phyloP scores from a whole-genome alignment of 495 filamentous ascomycete genomes.

The Podospora anserina region DNA sequence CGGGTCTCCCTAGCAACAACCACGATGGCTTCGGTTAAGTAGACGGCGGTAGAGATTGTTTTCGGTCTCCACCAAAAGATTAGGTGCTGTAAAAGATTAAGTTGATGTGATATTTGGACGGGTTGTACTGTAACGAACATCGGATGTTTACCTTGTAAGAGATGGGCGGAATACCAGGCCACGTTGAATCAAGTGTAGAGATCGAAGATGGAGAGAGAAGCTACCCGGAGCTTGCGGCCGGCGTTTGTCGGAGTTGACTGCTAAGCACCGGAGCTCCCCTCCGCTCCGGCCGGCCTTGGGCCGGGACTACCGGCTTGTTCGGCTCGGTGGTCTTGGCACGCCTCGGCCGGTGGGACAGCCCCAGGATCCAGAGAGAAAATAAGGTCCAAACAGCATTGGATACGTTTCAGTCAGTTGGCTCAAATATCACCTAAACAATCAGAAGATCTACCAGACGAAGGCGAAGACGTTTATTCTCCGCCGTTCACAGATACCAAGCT shows the following conservation, averaged over 20 bases:
- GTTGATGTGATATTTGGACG: background rate
- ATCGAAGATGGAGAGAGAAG: background rate
- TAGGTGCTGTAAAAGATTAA: background rate
- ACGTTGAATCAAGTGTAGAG: too few species aligned
- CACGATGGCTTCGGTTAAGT: background rate
- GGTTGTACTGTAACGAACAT: background rate
- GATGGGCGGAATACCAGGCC: too few species aligned
- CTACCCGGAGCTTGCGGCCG: background rate
- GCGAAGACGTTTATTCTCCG: too few species aligned
- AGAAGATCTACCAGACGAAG: too few species aligned
- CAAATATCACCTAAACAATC: too few species aligned
- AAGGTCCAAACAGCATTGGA: background rate
- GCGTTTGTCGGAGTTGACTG: too few species aligned
- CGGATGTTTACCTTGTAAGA: background rate
- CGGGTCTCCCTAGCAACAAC: background rate
- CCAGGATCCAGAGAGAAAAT: background rate
- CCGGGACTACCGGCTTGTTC: background rate
- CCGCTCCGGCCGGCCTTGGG: background rate
- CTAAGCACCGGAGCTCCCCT: background rate
- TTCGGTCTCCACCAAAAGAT: too few species aligned
- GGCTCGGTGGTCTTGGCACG: background rate
- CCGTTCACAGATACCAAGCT: background rate
- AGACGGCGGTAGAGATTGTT: background rate
- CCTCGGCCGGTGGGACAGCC: background rate
- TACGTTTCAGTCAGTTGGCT: background rate